A percentile compares a stretch with the other conserved stretches of the same genome.
These are phyloP conservation scores for Trichosporon sp. DNA, from an alignment of 1,284 basidiomycete genomes.

Conservation along the genomic window DNA sequence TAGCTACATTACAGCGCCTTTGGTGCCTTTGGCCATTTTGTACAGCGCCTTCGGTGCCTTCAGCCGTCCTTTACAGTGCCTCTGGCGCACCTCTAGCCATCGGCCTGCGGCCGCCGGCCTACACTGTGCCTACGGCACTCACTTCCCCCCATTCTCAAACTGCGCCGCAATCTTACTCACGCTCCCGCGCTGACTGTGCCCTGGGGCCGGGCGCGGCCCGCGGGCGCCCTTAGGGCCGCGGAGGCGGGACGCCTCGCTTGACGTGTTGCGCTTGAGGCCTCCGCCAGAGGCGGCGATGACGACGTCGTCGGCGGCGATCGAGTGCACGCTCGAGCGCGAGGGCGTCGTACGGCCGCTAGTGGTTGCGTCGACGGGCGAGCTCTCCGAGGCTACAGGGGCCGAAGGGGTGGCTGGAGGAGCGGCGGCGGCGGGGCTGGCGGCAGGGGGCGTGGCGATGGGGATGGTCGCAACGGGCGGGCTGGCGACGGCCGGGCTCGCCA, in stretches of 20 bases:
- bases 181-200: constrained; percentile 22
- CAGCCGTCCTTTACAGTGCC: no score
- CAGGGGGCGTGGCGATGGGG: constrained; percentile 17
- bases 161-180: constrained; percentile 30
- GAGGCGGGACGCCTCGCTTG: constrained; percentile 27
- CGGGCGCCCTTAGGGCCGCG: constrained; percentile 8
- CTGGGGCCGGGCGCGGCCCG: constrained; percentile 33
- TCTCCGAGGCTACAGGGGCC: neutral
- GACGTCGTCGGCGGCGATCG: constrained; percentile 28
- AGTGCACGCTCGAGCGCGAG: constrained; percentile 8
- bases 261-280: constrained; percentile 49
- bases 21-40: no score
- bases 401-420: constrained; percentile 34
- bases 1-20: no score
- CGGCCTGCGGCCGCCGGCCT: neutral
- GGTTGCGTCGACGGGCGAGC: constrained; percentile 16
- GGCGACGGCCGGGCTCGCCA: constrained; percentile 12
- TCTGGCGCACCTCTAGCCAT: no score
- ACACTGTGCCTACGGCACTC: no score
- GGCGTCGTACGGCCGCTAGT: constrained; percentile 14
- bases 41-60: no score
- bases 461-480: constrained; percentile 18
- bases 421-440: constrained; percentile 11
- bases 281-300: constrained; percentile 21
- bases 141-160: constrained; percentile 23